Evolutionary conservation across 192 early-diverging fungal species (phyloP).

Genomic region (Podila epigama): DNA sequence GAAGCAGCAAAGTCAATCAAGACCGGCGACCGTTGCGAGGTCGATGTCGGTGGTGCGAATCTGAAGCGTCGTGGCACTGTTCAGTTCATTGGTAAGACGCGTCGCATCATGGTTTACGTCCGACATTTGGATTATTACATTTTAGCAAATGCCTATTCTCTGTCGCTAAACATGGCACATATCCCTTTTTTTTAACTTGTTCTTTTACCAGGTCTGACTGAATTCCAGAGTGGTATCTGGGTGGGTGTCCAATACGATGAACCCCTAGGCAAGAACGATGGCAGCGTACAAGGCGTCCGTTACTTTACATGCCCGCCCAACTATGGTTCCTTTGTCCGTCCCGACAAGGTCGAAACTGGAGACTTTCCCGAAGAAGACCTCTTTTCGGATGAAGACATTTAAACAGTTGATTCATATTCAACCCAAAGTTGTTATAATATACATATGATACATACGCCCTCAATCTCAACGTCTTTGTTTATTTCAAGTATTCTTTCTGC

Average conservation of each 20-base stretch:
- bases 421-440: background rate
- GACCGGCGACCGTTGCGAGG: slow-evolving; percentile 86
- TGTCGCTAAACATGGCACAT: background rate
- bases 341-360: slow-evolving; percentile 87
- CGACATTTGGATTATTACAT: background rate
- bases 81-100: slow-evolving; percentile 74
- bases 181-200: background rate
- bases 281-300: slow-evolving; percentile 74
- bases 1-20: slow-evolving; percentile 71
- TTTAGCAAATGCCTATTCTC: background rate
- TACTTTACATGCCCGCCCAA: slow-evolving; percentile 83
- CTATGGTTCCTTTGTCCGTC: slow-evolving; percentile 90
- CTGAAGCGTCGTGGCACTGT: slow-evolving; percentile 68
- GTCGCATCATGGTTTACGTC: slow-evolving; percentile 1
- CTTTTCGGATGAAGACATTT: slow-evolving; percentile 76
- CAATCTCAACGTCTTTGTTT: too few relatives aligned
- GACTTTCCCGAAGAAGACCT: slow-evolving; percentile 94
- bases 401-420: slow-evolving; percentile 41
- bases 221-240: slow-evolving; percentile 91
- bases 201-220: slow-evolving; percentile 53
- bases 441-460: too few relatives aligned
- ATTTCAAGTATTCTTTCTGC: background rate
- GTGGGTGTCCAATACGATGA: slow-evolving; percentile 96
- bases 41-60: slow-evolving; percentile 63
- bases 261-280: slow-evolving; percentile 94